Evolutionary conservation across 768 basidiomycete genomes (phyloP).

Genomic region (Multifurca ochricompacta): DNA sequence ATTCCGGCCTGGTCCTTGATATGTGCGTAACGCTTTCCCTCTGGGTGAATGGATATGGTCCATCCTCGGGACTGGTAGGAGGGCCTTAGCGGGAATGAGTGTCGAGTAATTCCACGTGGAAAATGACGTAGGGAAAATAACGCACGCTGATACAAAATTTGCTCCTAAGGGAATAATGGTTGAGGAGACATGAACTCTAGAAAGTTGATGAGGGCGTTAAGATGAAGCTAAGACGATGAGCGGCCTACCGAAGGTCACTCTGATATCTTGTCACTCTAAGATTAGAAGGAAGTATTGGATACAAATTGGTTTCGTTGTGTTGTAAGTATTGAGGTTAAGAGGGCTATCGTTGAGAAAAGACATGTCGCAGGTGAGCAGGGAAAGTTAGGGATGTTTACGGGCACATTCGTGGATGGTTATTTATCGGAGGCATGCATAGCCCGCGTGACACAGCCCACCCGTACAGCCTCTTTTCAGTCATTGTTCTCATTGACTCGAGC

Average conservation of each 20-base stretch:
- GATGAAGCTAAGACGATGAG: too few species aligned
- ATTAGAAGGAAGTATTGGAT: neutral
- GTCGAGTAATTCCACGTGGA: neutral
- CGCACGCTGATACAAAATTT: slow-evolving; percentile 2
- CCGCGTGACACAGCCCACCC: too few species aligned
- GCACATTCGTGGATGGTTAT: too few species aligned
- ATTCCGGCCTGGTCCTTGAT: neutral
- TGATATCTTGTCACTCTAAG: slow-evolving; percentile 5
- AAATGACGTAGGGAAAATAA: neutral
- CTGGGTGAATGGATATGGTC: slow-evolving; percentile 1
- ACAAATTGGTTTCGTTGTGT: neutral
- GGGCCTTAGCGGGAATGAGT: neutral
- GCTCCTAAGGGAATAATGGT: neutral
- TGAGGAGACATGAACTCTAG: neutral
- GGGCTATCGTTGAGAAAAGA: neutral
- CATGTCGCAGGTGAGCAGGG: neutral
- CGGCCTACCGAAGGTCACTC: neutral
- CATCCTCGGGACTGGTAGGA: slow-evolving; percentile 3
- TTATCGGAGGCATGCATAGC: too few species aligned
- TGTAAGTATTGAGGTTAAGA: neutral
- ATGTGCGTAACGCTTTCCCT: slow-evolving; percentile 8
- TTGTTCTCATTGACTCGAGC: too few species aligned
- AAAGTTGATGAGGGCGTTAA: neutral
- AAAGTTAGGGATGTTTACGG: too few species aligned
- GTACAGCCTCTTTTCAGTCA: too few species aligned